Conservation (phyloP, 2,329 filamentous ascomycete genomes). For the Pyrenophora graminea region DNA sequence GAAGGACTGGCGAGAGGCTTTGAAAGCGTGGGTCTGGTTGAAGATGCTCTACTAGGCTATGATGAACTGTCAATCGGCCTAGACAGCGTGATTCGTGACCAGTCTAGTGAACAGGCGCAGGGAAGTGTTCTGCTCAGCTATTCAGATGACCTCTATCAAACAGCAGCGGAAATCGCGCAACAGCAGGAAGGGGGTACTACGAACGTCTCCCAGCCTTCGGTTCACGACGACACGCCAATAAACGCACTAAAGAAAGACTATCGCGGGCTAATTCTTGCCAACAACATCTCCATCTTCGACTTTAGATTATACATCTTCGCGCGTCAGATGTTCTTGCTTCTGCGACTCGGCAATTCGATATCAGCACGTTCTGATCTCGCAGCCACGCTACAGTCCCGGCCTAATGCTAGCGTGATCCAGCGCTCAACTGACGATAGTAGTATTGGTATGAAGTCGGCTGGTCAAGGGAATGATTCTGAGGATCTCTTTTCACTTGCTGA, state of each 20-base stretch:
- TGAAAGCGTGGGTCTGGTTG: conserved; percentile 92
- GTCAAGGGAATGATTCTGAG: conserved; percentile 62
- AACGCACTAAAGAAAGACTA: conserved; percentile 70
- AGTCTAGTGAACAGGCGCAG: conserved; percentile 66
- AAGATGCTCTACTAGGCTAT: conserved; percentile 92
- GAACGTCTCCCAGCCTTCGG: conserved; percentile 17
- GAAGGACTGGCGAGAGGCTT: conserved; percentile 92
- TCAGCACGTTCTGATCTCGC: conserved; percentile 50
- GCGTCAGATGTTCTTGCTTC: conserved; percentile 78
- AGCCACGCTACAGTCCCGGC: conserved; percentile 40
- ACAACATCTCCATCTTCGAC: conserved; percentile 94
- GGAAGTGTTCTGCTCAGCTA: conserved; percentile 72
- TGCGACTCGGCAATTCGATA: conserved; percentile 74
- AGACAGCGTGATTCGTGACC: conserved; percentile 79
- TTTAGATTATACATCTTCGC: conserved; percentile 94
- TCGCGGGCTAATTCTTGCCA: conserved; percentile 86
- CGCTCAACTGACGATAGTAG: conserved; percentile 39
- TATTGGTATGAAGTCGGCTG: conserved; percentile 31
- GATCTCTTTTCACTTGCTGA: conserved; percentile 82
- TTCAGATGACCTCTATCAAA: conserved; percentile 72
- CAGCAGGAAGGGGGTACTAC: conserved; percentile 12
- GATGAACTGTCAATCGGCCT: conserved; percentile 90
- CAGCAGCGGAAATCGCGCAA: conserved; percentile 35
- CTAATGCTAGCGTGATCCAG: conserved; percentile 29
- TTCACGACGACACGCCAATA: conserved; percentile 44